Evolutionary conservation across 2,329 filamentous ascomycete species (phyloP).

Genomic region (Ceratocystis albifundus): DNA sequence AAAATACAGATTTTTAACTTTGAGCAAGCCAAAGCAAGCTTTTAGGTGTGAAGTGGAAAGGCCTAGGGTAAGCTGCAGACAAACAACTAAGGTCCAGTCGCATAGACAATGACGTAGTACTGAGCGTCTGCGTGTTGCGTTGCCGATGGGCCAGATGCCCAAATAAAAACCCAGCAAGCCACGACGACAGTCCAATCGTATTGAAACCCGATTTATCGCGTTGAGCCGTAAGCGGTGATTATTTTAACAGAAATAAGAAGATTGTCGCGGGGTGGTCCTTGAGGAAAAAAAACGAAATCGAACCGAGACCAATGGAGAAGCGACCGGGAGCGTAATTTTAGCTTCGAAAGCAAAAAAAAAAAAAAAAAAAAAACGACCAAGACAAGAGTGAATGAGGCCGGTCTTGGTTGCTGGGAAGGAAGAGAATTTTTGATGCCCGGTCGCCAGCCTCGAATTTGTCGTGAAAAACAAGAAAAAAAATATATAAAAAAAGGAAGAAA

Average conservation of each 20-base stretch:
- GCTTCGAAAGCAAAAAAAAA: not conserved
- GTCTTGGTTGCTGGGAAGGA: not conserved
- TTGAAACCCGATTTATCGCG: not conserved
- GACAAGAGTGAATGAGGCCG: not conserved
- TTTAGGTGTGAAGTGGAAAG: not conserved
- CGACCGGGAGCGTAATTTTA: not conserved
- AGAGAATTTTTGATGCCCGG: slow-evolving; percentile 1
- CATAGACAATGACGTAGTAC: slow-evolving; percentile 12
- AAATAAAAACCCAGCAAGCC: not conserved
- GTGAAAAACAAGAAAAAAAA: not conserved
- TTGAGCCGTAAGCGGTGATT: not conserved
- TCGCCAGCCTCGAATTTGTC: not conserved
- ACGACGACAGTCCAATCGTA: not conserved
- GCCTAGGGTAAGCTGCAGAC: not conserved
- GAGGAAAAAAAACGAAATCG: not conserved
- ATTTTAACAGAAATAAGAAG: not conserved
- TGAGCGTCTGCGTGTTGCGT: not conserved
- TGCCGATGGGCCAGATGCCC: not conserved
- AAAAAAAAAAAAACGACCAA: too few species aligned
- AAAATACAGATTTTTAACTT: not conserved
- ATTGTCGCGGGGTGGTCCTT: not conserved
- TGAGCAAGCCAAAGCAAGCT: not conserved
- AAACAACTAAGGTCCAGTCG: not conserved
- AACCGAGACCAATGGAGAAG: not conserved
- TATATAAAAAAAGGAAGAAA: not conserved